A percentile compares a stretch with the other conserved stretches of the same genome.
Conservation (phyloP, 768 basidiomycete genomes). For the Lactarius pseudohatsudake region DNA sequence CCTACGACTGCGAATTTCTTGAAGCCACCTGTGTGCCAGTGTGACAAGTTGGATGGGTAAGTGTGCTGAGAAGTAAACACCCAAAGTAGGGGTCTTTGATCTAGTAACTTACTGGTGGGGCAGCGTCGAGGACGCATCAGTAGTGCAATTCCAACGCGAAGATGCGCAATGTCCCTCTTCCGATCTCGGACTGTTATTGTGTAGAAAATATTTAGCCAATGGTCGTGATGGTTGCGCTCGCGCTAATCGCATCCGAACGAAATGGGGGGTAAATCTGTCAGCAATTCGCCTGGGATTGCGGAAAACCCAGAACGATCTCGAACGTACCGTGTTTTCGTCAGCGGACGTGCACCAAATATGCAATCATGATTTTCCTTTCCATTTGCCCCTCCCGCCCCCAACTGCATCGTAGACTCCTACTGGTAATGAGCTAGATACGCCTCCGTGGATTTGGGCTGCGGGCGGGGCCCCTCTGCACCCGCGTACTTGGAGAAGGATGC, state of each 20-base stretch:
- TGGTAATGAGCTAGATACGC: too few relatives aligned
- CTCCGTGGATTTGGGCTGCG: too few relatives aligned
- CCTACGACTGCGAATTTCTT: slow-evolving; percentile 19
- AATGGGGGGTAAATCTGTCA: neutral
- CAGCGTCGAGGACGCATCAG: neutral
- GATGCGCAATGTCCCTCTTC: neutral
- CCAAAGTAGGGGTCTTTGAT: neutral
- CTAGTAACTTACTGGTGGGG: too few relatives aligned
- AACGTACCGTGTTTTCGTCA: neutral
- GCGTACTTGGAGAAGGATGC: too few relatives aligned
- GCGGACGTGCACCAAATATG: neutral
- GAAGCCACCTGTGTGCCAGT: slow-evolving; percentile 13
- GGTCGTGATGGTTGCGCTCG: neutral
- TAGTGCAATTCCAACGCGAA: neutral
- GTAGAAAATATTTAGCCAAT: neutral
- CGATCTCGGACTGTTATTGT: neutral
- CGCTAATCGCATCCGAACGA: neutral
- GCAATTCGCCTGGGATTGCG: neutral
- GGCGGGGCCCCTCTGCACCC: too few relatives aligned
- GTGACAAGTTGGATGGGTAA: neutral
- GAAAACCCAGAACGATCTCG: neutral
- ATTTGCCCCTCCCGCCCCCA: too few relatives aligned
- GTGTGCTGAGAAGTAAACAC: neutral
- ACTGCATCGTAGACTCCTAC: too few relatives aligned
- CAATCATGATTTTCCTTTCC: too few relatives aligned